Evolutionary conservation across 352 stramenopile genomes (phyloP).

Genomic region (Halophytophthora polymorphica): DNA sequence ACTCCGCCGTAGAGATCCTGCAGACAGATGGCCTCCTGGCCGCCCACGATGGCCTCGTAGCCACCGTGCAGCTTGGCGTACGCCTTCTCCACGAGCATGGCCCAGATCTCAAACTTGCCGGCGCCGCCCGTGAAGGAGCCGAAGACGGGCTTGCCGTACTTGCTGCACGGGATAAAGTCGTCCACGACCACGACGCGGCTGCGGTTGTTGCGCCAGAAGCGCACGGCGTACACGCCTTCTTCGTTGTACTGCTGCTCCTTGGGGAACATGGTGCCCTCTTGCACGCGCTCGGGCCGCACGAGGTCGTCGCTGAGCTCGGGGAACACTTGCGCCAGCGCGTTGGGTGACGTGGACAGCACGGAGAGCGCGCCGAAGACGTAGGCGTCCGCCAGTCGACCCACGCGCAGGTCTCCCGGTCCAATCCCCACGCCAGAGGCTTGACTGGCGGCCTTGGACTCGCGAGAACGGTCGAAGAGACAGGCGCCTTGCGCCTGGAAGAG

Average conservation of each 20-base stretch:
- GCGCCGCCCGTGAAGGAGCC: slow-evolving; percentile 79
- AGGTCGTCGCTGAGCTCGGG: slow-evolving; percentile 63
- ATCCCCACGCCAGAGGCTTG: slow-evolving; percentile 71
- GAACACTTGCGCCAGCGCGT: slow-evolving; percentile 71
- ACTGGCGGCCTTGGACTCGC: slow-evolving; percentile 36
- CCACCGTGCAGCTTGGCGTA: slow-evolving; percentile 92
- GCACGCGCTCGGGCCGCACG: slow-evolving; percentile 52
- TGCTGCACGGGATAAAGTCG: slow-evolving; percentile 81
- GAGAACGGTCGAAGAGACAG: slow-evolving; percentile 77
- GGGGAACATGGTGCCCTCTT: slow-evolving; percentile 43
- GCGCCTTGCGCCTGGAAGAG: slow-evolving; percentile 78
- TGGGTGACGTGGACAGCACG: slow-evolving; percentile 76
- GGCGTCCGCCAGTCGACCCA: slow-evolving; percentile 66
- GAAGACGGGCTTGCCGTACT: slow-evolving; percentile 83
- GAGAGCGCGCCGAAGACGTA: slow-evolving; percentile 83
- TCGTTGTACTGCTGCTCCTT: slow-evolving; percentile 88
- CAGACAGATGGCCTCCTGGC: slow-evolving; percentile 72
- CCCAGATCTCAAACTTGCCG: slow-evolving; percentile 91
- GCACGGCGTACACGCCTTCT: slow-evolving; percentile 83
- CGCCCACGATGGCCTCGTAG: slow-evolving; percentile 89
- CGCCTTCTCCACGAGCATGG: slow-evolving; percentile 92
- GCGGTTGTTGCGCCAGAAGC: slow-evolving; percentile 82
- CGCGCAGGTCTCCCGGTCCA: slow-evolving; percentile 50
- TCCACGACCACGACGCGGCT: slow-evolving; percentile 81
- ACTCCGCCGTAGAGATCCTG: slow-evolving; percentile 81